Percentiles rank a stretch among this genome's conserved stretches.
phyloP scores from a whole-genome alignment of 2,329 filamentous ascomycete genomes.

The Colletotrichum spinosum region DNA sequence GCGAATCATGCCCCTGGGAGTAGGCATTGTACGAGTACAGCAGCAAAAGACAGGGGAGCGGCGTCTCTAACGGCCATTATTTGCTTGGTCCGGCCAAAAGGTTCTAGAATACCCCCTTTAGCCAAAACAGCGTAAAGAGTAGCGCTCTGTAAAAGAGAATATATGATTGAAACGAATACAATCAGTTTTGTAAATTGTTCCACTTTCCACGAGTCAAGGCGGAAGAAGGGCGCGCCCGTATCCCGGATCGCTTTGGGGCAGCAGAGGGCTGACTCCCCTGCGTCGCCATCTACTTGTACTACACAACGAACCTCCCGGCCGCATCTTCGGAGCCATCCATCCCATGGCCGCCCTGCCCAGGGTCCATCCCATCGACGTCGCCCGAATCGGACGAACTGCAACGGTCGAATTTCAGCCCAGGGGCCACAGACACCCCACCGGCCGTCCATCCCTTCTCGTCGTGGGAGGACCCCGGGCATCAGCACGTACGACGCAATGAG shows the following conservation, averaged over 20 bases:
- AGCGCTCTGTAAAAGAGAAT: background rate
- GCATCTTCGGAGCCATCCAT: background rate
- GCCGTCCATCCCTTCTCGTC: background rate
- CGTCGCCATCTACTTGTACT: too few species aligned
- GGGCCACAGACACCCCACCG: background rate
- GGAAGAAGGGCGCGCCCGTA: too few species aligned
- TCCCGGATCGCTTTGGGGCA: too few species aligned
- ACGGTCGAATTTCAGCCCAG: conserved; percentile 22
- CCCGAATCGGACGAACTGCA: conserved; percentile 21
- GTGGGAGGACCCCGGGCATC: too few species aligned
- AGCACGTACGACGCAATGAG: too few species aligned
- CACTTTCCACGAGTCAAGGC: conserved; percentile 19
- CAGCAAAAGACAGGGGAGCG: conserved; percentile 14
- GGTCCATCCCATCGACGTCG: background rate
- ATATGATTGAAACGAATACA: conserved; percentile 16
- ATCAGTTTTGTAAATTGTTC: conserved; percentile 2
- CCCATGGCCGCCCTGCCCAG: background rate
- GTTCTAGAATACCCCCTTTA: conserved; percentile 28
- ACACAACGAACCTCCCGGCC: background rate
- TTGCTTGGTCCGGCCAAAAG: background rate
- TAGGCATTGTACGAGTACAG: conserved; percentile 29
- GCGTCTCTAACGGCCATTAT: conserved; percentile 10
- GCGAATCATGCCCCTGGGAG: background rate
- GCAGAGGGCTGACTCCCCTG: too few species aligned
- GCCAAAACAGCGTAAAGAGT: background rate